Conservation (phyloP, 805 yeast genomes). For the Saturnispora ahearnii region DNA sequence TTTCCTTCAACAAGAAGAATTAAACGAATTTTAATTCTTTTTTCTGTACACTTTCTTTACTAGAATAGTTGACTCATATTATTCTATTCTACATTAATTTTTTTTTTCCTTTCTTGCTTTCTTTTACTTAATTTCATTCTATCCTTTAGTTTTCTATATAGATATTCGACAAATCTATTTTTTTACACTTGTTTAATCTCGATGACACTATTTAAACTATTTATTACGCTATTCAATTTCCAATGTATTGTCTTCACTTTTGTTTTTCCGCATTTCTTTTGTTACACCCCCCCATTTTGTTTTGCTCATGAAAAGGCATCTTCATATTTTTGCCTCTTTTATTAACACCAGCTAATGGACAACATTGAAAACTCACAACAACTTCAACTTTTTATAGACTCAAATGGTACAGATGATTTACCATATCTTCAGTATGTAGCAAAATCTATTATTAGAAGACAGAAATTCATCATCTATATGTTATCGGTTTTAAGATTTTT, state of each 20-base stretch:
- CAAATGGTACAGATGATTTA: background rate
- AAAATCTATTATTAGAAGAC: background rate
- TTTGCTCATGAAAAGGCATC: background rate
- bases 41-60: background rate
- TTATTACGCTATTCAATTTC: too few species aligned
- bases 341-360: background rate
- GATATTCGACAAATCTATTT: too few species aligned
- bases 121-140: background rate
- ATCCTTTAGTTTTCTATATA: too few species aligned
- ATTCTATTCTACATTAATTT: background rate
- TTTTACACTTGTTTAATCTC: too few species aligned
- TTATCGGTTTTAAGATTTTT: slow-evolving; percentile 2
- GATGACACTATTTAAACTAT: too few species aligned
- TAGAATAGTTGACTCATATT: background rate
- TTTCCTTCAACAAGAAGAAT: slow-evolving; percentile 23
- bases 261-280: too few species aligned
- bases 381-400: background rate
- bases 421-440: background rate
- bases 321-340: background rate
- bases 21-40: background rate
- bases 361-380: background rate
- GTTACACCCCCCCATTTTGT: too few species aligned
- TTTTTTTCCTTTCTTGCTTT: too few species aligned
- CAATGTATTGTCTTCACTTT: too few species aligned
- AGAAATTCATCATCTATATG: slow-evolving; percentile 3